Evolutionary conservation across 768 basidiomycete species (phyloP).

Genomic region (Leccinum broughii): DNA sequence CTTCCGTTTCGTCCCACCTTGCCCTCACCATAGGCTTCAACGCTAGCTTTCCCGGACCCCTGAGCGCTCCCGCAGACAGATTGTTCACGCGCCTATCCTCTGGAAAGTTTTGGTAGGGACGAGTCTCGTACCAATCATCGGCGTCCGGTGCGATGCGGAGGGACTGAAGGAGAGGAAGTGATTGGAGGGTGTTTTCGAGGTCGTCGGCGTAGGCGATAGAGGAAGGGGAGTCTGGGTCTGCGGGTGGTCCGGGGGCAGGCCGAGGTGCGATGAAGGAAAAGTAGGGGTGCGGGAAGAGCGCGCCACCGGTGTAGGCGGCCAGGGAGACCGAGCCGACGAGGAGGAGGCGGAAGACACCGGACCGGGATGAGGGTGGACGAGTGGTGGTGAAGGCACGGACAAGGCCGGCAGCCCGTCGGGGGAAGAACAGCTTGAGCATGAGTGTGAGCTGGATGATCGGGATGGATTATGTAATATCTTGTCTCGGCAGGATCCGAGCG

Average conservation of each 20-base stretch:
- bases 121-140: constrained; percentile 71
- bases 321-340: constrained; percentile 25
- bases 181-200: constrained; percentile 70
- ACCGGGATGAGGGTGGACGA: not conserved
- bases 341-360: constrained; percentile 17
- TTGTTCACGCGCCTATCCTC: constrained; percentile 78
- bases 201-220: constrained; percentile 55
- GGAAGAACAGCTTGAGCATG: constrained; percentile 1
- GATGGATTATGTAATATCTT: constrained; percentile 7
- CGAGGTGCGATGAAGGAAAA: constrained; percentile 74
- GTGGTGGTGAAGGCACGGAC: constrained; percentile 22
- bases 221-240: constrained; percentile 52
- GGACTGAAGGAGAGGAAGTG: constrained; percentile 56
- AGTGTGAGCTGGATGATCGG: not conserved
- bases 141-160: constrained; percentile 52
- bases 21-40: constrained; percentile 75
- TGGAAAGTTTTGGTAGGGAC: constrained; percentile 71
- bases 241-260: constrained; percentile 68
- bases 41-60: constrained; percentile 85
- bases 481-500: constrained; percentile 25
- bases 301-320: constrained; percentile 50
- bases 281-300: constrained; percentile 69
- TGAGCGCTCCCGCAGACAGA: constrained; percentile 80
- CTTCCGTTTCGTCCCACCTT: constrained; percentile 73
- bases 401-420: constrained; percentile 10